Base-by-base conservation (phyloP, 306 rosid genomes). In the Senna siamea region DNA sequence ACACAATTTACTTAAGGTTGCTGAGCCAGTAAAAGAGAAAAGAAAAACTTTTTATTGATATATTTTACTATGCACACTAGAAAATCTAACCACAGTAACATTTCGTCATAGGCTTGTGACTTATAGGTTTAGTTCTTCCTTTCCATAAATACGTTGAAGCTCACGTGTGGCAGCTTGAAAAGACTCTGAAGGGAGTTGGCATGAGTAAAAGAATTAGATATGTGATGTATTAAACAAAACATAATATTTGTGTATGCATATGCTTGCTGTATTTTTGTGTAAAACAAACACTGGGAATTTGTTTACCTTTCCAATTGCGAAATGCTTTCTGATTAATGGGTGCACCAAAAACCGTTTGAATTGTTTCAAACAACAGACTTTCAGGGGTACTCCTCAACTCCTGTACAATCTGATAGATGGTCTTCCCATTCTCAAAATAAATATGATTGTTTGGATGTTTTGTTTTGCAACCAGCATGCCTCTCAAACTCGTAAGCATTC, bases 391-490 rank as follows among this genome's bases (percentile, higher is more conserved):
- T 82, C 75, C 85, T 80, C 72, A 88, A 72, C 77, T 88, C 93
- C 68, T 88, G 93, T 68, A 88, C 93, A 54, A 84, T 82, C 80
- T 86, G 90, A 73, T 86, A 88, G 26, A 60, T 60, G 47, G 66
- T 60, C 44, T 60, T 60, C 46, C 66, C 66, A 22, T 60, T 60
- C 47, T 85, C 92, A 57, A 88, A 88, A 78, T 83, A 88, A 41
- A 88, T 88, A 68, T 85, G 93, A 76, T 83, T 89, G 75, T 89
- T 89, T 35, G 90, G 93, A 62, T 89, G 93, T 51, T 89, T 89
- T 37, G 89, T 89, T 70, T 89, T 89, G 85, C 85, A 82, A 73
- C 86, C 86, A 74, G 90, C 90, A 65, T 89, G 93, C 2, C 85
- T 85, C 85, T 89, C 93, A 78, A 89, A 89, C 76, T 86, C 90